These are phyloP conservation scores for Aspergillus fructus DNA, from an alignment of 2,329 filamentous ascomycete species.

Conservation along the genomic window DNA sequence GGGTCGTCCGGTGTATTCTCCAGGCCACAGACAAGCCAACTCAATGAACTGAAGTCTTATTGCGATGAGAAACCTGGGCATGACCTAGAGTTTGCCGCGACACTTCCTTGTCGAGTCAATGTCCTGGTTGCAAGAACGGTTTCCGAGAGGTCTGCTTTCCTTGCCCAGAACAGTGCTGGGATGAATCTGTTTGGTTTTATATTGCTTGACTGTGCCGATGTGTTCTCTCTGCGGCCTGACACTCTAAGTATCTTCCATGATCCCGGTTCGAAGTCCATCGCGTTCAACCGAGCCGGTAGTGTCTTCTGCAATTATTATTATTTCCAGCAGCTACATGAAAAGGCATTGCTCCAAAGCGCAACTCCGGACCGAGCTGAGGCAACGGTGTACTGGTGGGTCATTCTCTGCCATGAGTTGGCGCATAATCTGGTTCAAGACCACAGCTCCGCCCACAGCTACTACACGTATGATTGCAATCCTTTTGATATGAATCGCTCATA, in stretches of 20 bases:
- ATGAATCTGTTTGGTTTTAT: constrained; percentile 70
- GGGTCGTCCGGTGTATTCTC: constrained; percentile 73
- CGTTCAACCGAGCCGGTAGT: constrained; percentile 83
- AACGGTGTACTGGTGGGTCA: constrained; percentile 87
- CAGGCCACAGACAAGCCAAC: constrained; percentile 66
- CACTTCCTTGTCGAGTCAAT: constrained; percentile 69
- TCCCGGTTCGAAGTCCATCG: constrained; percentile 74
- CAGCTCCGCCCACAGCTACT: constrained; percentile 76
- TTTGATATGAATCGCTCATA: background rate
- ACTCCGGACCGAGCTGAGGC: constrained; percentile 63
- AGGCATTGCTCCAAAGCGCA: constrained; percentile 41
- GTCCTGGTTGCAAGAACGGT: constrained; percentile 67
- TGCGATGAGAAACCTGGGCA: constrained; percentile 76
- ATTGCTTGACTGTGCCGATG: constrained; percentile 65
- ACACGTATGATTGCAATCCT: constrained; percentile 50
- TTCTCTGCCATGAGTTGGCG: constrained; percentile 91
- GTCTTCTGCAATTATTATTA: constrained; percentile 94
- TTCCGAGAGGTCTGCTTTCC: constrained; percentile 55
- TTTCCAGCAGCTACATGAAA: constrained; percentile 74
- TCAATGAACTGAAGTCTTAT: constrained; percentile 81
- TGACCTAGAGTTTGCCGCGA: constrained; percentile 69
- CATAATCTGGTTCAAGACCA: constrained; percentile 86
- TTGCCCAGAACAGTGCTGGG: constrained; percentile 58
- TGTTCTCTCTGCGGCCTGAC: constrained; percentile 69
- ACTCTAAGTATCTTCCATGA: constrained; percentile 88